phyloP scores from a whole-genome alignment of 2,329 filamentous ascomycete species.

The Nigrospora osmanthi region DNA sequence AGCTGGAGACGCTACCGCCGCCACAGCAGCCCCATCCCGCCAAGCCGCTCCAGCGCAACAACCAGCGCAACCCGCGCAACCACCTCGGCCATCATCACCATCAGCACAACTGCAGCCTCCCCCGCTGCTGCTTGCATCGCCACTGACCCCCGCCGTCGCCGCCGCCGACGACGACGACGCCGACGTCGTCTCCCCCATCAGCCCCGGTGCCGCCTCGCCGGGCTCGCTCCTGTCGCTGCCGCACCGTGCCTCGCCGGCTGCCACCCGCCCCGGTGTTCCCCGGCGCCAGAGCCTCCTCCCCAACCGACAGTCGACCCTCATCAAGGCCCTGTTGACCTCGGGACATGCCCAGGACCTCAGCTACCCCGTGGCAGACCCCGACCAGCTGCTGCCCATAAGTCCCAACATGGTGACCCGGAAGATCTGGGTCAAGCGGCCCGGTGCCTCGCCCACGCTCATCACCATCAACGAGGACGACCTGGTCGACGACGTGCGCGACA shows the following conservation, averaged over 20 bases:
- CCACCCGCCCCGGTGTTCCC: slow-evolving; percentile 18
- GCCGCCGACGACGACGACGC: not conserved
- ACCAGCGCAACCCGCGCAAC: no score
- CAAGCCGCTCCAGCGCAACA: not conserved
- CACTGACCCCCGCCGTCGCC: not conserved
- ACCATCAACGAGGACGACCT: slow-evolving; percentile 80
- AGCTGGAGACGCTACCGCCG: not conserved
- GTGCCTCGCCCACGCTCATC: slow-evolving; percentile 80
- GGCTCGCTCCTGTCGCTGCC: slow-evolving; percentile 1
- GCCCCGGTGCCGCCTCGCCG: slow-evolving; percentile 7
- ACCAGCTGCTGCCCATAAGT: slow-evolving; percentile 29
- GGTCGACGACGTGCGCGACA: slow-evolving; percentile 89
- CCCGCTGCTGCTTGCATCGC: not conserved
- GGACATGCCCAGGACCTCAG: slow-evolving; percentile 30
- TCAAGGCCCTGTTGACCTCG: slow-evolving; percentile 44
- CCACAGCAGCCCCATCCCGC: not conserved
- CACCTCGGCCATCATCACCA: no score
- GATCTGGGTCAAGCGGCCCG: slow-evolving; percentile 88
- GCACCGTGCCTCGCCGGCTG: slow-evolving; percentile 9
- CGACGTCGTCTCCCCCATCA: not conserved
- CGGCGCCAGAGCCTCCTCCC: slow-evolving; percentile 37
- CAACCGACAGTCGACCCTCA: slow-evolving; percentile 35
- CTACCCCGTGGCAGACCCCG: slow-evolving; percentile 21
- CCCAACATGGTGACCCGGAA: slow-evolving; percentile 61
- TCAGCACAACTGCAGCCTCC: not conserved